Evolutionary conservation across 805 yeast genomes (phyloP).

Genomic region (Groenewaldozyma salmanticensis): DNA sequence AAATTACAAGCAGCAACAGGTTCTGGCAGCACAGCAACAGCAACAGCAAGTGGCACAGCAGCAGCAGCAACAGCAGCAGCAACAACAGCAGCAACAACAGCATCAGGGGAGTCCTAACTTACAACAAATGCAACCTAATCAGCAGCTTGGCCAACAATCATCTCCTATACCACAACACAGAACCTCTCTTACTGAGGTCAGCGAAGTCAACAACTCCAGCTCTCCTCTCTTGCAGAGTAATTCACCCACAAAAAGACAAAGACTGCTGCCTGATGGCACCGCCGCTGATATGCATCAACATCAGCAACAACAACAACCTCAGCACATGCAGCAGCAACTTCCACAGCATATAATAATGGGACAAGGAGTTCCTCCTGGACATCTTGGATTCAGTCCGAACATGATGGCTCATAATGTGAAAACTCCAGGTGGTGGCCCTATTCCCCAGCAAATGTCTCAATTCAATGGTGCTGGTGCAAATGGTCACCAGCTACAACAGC

Average conservation of each 20-base stretch:
- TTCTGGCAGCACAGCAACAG: conserved; percentile 12
- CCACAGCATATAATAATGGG: conserved; percentile 9
- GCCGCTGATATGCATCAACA: conserved; percentile 14
- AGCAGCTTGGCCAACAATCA: too few species aligned
- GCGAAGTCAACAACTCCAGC: conserved; percentile 17
- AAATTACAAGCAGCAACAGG: conserved; percentile 21
- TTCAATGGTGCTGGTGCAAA: conserved; percentile 4
- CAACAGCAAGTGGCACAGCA: conserved; percentile 8
- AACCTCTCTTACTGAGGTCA: conserved; percentile 7
- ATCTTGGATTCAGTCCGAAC: neutral
- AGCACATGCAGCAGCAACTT: conserved; percentile 9
- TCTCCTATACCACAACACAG: neutral
- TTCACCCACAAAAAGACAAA: conserved; percentile 29
- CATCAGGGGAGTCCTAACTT: conserved; percentile 7
- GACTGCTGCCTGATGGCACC: conserved; percentile 27
- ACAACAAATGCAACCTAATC: neutral
- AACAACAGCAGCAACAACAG: conserved; percentile 11
- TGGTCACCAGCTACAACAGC: too few species aligned
- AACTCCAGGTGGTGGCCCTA: conserved; percentile 11
- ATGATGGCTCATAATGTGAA: conserved; percentile 14
- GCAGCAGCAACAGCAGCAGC: conserved; percentile 7
- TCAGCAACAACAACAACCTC: conserved; percentile 14
- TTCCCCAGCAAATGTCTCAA: conserved; percentile 7
- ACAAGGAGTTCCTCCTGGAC: neutral
- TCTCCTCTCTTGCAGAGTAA: conserved; percentile 21